Evolutionary conservation across 331 rosid genomes (phyloP).

Genomic region (Erythrophleum ivorense): DNA sequence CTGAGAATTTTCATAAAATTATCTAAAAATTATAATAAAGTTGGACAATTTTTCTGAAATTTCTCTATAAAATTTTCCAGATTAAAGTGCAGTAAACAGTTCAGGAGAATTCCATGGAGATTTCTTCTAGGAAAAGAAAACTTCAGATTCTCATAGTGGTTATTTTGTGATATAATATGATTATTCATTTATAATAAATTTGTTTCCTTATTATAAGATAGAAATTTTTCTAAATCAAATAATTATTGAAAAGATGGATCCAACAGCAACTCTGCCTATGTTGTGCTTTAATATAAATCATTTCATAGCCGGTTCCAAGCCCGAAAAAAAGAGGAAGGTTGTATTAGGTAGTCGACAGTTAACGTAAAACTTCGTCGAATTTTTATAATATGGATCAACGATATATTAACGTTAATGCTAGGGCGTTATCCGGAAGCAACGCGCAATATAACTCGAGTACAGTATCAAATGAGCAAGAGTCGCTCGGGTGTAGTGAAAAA

Average conservation of each 20-base stretch:
- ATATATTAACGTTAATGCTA: too few species aligned
- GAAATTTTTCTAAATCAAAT: neutral
- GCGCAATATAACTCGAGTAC: too few species aligned
- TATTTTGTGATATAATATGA: neutral
- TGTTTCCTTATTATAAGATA: neutral
- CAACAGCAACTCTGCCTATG: too few species aligned
- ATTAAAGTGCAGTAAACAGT: neutral
- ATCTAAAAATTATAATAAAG: neutral
- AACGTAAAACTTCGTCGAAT: too few species aligned
- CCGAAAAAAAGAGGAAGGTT: too few species aligned
- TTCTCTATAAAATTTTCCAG: neutral
- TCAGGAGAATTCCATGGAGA: neutral
- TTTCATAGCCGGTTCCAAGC: too few species aligned
- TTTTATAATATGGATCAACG: too few species aligned
- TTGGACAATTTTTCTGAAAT: neutral
- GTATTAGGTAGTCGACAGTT: too few species aligned
- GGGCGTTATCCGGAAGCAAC: too few species aligned
- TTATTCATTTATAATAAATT: neutral
- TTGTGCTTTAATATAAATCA: too few species aligned
- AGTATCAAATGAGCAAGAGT: too few species aligned
- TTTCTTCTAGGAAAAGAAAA: constrained; percentile 1
- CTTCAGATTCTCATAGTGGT: neutral
- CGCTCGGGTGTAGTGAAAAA: too few species aligned
- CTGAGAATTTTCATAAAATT: neutral
- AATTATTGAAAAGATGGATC: constrained; percentile 27